phyloP scores from a whole-genome alignment of 371 early-diverging fungal species.

The Saksenaea vasiformis region DNA sequence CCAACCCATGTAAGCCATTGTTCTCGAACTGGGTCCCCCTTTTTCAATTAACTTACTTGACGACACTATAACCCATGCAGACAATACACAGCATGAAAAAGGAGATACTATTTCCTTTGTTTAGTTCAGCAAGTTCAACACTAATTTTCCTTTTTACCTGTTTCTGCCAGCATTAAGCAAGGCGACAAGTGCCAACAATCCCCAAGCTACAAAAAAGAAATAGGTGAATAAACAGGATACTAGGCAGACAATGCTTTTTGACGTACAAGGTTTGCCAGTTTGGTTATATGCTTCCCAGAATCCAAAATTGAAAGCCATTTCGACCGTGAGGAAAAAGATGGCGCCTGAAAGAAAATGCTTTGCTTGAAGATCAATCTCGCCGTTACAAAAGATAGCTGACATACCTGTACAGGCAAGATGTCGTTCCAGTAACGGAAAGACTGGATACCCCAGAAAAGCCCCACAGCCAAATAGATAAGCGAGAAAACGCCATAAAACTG shows the following conservation, averaged over 20 bases:
- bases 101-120: constrained; percentile 59
- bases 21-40: neutral
- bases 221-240: neutral
- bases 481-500: constrained; percentile 72
- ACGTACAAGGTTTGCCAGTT: constrained; percentile 61
- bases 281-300: constrained; percentile 82
- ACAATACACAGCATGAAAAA: constrained; percentile 96
- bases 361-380: neutral
- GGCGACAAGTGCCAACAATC: constrained; percentile 65
- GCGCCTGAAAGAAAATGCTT: constrained; percentile 84
- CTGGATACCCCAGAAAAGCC: constrained; percentile 74
- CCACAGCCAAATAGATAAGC: constrained; percentile 72
- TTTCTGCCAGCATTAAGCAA: constrained; percentile 89
- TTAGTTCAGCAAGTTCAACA: neutral
- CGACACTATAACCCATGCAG: constrained; percentile 94
- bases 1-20: neutral
- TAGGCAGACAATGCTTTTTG: neutral
- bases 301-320: constrained; percentile 90
- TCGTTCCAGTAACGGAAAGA: constrained; percentile 84
- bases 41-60: constrained; percentile 58
- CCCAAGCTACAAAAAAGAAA: constrained; percentile 41
- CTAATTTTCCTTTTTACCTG: constrained; percentile 39
- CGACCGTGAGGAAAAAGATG: constrained; percentile 82
- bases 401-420: constrained; percentile 80
- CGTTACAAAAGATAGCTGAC: neutral